Evolutionary conservation across 2,329 filamentous ascomycete genomes (phyloP).

Genomic region (Thielaviopsis cerberus): DNA sequence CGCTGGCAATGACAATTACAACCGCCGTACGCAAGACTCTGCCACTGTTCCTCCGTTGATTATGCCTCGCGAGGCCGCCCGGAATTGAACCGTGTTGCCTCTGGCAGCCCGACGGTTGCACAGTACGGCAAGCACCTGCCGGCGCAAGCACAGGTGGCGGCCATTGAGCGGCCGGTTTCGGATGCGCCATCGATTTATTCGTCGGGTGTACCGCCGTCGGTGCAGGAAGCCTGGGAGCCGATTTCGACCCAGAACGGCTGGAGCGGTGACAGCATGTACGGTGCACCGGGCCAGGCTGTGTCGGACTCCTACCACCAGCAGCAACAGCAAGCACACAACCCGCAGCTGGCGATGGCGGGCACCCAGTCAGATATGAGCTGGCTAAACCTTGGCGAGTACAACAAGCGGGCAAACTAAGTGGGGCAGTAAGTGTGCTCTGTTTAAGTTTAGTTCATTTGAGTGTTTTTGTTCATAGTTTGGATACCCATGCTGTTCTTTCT

Average conservation of each 20-base stretch:
- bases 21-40: constrained; percentile 44
- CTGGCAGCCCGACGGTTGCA: constrained; percentile 51
- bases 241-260: constrained; percentile 27
- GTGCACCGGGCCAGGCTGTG: constrained; percentile 14
- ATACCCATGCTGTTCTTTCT: neutral
- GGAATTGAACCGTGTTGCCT: constrained; percentile 45
- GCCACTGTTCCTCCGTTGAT: constrained; percentile 50
- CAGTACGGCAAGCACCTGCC: constrained; percentile 34
- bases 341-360: constrained; percentile 29
- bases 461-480: neutral
- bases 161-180: constrained; percentile 39
- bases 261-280: constrained; percentile 29
- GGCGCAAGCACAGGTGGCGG: constrained; percentile 34
- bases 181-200: constrained; percentile 38
- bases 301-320: neutral
- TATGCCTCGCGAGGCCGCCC: constrained; percentile 37
- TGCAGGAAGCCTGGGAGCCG: constrained; percentile 37
- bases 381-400: constrained; percentile 46
- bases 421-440: neutral
- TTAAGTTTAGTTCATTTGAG: neutral
- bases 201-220: constrained; percentile 46
- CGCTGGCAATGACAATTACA: constrained; percentile 23
- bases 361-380: constrained; percentile 56
- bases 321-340: constrained; percentile 20
- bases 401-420: constrained; percentile 7